A percentile compares a stretch with the other conserved stretches of the same genome.
Evolutionary conservation across 805 yeast genomes (phyloP).

Genomic region (Dipodascopsis tothii): DNA sequence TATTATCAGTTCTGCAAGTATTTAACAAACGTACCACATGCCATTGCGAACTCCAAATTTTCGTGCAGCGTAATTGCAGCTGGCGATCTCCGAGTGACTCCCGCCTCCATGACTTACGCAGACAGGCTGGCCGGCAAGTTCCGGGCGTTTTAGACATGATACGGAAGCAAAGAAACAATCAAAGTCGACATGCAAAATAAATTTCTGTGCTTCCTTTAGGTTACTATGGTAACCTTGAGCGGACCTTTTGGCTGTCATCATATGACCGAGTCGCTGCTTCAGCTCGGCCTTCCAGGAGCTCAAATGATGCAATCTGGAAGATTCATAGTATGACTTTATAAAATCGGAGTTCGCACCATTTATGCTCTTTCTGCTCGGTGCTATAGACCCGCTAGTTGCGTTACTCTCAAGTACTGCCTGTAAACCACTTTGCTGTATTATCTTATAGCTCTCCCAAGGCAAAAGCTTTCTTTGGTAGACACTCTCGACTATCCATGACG

Average conservation of each 20-base stretch:
- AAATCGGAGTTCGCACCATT: conserved; percentile 73
- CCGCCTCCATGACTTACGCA: conserved; percentile 48
- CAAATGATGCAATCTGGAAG: conserved; percentile 80
- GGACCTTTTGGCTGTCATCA: conserved; percentile 61
- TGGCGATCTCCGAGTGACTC: conserved; percentile 67
- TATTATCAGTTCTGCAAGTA: not conserved
- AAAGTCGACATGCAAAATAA: conserved; percentile 77
- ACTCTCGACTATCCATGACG: conserved; percentile 73
- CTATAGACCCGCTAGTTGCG: not conserved
- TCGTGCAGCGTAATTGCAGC: conserved; percentile 85
- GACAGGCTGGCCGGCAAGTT: conserved; percentile 53
- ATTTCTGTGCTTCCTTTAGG: conserved; percentile 17
- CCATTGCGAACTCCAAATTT: conserved; percentile 70
- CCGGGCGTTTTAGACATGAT: conserved; percentile 53
- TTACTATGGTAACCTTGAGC: conserved; percentile 28
- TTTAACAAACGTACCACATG: conserved; percentile 45
- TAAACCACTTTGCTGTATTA: conserved; percentile 24
- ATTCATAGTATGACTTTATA: conserved; percentile 59
- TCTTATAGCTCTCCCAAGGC: conserved; percentile 66
- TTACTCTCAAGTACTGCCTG: not conserved
- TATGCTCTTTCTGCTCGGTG: too few species aligned
- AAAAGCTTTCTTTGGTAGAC: conserved; percentile 42
- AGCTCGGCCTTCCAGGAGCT: conserved; percentile 80
- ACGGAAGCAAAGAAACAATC: conserved; percentile 92
- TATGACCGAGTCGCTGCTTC: too few species aligned